Percentiles rank a stretch among this genome's conserved stretches.
Conservation (phyloP, 2,329 filamentous ascomycete genomes). For the Arthrobotrys iridis region DNA sequence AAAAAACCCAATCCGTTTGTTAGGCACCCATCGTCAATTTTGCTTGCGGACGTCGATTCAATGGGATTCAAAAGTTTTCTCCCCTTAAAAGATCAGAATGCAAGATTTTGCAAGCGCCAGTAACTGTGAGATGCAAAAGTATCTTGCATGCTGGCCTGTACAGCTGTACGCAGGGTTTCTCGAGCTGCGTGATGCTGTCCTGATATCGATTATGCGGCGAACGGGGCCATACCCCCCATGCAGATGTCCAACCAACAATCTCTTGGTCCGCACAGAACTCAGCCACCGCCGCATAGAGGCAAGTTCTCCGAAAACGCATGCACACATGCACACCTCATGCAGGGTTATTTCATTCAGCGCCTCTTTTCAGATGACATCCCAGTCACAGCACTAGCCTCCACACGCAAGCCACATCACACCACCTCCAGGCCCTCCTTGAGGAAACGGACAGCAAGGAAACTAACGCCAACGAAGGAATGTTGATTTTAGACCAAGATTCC, state of each 20-base stretch:
- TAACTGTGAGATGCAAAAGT: constrained; percentile 13
- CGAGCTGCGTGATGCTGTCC: not conserved
- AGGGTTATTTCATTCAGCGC: constrained; percentile 41
- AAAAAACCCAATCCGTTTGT: not conserved
- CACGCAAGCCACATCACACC: constrained; percentile 39
- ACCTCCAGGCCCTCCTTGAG: constrained; percentile 10
- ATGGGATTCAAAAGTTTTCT: not conserved
- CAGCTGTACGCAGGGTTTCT: constrained; percentile 15
- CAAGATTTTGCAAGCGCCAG: constrained; percentile 3
- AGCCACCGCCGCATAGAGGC: constrained; percentile 52
- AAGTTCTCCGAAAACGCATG: constrained; percentile 41
- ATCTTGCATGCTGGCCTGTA: constrained; percentile 9
- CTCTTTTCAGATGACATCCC: not conserved
- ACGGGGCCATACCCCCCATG: not conserved
- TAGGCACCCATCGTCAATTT: constrained; percentile 33
- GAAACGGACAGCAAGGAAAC: constrained; percentile 15
- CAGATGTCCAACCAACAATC: constrained; percentile 14
- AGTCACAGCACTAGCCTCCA: constrained; percentile 28
- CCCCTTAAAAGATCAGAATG: not conserved
- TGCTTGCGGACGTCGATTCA: constrained; percentile 8
- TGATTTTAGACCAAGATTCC: constrained; percentile 53
- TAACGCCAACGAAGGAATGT: constrained; percentile 48
- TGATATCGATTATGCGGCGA: constrained; percentile 19
- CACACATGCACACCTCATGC: constrained; percentile 24
- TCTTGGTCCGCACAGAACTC: constrained; percentile 47